Percentiles rank a stretch among this genome's conserved stretches.
These are phyloP conservation scores for Annona squamosa DNA, from an alignment of 164 flowering plant genomes.

Conservation along the genomic window DNA sequence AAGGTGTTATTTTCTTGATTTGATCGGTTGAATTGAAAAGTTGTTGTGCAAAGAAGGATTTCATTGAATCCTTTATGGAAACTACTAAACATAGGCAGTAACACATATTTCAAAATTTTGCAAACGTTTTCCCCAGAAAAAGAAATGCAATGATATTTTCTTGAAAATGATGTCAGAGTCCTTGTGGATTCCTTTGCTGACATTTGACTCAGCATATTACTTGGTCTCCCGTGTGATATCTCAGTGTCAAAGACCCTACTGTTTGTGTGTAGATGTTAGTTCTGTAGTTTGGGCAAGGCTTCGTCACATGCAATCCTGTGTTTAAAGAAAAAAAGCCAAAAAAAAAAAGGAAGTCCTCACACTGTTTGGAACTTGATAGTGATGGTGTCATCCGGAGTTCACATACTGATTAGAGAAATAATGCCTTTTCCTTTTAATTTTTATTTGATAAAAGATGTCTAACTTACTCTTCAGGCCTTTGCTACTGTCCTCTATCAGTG, in stretches of 20 bases:
- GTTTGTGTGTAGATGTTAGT: background rate
- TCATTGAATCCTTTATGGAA: too few relatives aligned
- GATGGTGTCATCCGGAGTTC: background rate
- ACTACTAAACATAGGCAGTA: too few relatives aligned
- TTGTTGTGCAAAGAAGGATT: too few relatives aligned
- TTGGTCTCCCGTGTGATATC: background rate
- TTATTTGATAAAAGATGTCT: background rate
- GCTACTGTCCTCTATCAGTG: constrained; percentile 16
- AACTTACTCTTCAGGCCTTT: constrained; percentile 28
- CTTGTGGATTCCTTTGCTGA: background rate
- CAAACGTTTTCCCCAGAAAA: too few relatives aligned
- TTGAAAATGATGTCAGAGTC: too few relatives aligned
- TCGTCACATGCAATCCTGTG: background rate
- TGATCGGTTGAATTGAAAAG: too few relatives aligned
- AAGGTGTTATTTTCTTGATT: too few relatives aligned
- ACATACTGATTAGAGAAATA: constrained; percentile 8
- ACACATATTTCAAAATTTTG: too few relatives aligned
- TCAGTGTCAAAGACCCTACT: background rate
- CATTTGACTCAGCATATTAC: background rate
- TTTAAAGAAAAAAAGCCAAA: background rate
- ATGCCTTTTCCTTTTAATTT: background rate
- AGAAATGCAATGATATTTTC: too few relatives aligned
- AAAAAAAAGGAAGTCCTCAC: background rate
- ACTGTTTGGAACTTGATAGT: background rate
- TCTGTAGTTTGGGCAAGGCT: background rate